Evolutionary conservation across 768 basidiomycete species (phyloP).

Genomic region (Pleurotus eryngii): DNA sequence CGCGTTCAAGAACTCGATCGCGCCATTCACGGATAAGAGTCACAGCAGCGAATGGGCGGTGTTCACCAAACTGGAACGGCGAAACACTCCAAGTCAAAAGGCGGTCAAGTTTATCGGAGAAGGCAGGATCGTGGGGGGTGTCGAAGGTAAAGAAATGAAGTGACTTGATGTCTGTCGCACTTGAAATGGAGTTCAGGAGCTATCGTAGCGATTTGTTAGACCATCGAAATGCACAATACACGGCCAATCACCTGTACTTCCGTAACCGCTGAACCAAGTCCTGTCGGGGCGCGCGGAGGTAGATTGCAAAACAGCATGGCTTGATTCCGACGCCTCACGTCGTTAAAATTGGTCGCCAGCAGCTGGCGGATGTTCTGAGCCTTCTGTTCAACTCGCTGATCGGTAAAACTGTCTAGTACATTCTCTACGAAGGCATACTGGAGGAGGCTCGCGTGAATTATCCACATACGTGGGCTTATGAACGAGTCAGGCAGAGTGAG

Average conservation of each 20-base stretch:
- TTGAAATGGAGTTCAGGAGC: conserved; percentile 77
- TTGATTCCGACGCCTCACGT: conserved; percentile 75
- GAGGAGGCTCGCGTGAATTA: conserved; percentile 44
- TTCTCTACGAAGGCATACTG: conserved; percentile 44
- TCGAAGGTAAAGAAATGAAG: conserved; percentile 57
- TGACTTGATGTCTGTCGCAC: conserved; percentile 54
- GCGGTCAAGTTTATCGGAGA: conserved; percentile 68
- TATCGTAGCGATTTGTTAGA: conserved; percentile 23
- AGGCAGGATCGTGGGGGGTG: conserved; percentile 36
- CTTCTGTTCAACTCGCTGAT: conserved; percentile 35
- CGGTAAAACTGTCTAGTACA: conserved; percentile 24
- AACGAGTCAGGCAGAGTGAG: conserved; percentile 73
- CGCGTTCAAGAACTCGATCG: conserved; percentile 57
- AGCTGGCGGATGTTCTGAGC: conserved; percentile 41
- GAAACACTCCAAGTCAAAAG: conserved; percentile 82
- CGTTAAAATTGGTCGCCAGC: conserved; percentile 58
- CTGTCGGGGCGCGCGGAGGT: conserved; percentile 56
- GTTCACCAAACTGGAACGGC: conserved; percentile 77
- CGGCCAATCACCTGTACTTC: conserved; percentile 41
- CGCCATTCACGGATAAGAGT: conserved; percentile 66
- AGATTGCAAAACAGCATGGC: conserved; percentile 72
- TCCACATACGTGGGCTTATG: conserved; percentile 71
- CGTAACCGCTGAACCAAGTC: conserved; percentile 57
- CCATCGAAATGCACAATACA: not conserved
- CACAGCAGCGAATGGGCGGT: conserved; percentile 71